phyloP scores from a whole-genome alignment of 371 early-diverging fungal genomes.

The Mortierella sp. region DNA sequence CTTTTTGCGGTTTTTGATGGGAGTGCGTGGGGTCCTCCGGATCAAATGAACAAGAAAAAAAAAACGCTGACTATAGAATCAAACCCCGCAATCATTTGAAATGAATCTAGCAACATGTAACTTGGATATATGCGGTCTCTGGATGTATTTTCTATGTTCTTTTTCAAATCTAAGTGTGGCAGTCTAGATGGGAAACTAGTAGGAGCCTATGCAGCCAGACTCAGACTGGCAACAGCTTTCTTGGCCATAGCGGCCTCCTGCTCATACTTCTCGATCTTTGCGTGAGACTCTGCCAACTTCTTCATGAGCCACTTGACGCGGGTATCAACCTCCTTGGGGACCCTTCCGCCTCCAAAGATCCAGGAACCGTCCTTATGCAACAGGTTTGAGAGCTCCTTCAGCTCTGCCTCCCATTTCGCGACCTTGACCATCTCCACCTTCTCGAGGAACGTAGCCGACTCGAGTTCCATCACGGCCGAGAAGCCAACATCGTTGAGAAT shows the following conservation, averaged over 20 bases:
- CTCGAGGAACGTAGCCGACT: constrained; percentile 73
- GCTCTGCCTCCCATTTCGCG: constrained; percentile 74
- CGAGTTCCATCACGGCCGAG: constrained; percentile 81
- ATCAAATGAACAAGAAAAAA: constrained; percentile 74
- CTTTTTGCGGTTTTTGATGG: constrained; percentile 68
- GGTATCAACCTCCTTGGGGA: constrained; percentile 63
- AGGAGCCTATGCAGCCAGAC: constrained; percentile 2
- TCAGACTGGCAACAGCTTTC: constrained; percentile 48
- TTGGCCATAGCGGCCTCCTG: constrained; percentile 61
- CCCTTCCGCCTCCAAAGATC: constrained; percentile 55
- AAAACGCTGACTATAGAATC: too few species aligned
- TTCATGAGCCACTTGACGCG: constrained; percentile 69
- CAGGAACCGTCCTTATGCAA: constrained; percentile 35
- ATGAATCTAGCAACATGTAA: too few species aligned
- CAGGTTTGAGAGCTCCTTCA: constrained; percentile 59
- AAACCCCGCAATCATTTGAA: too few species aligned
- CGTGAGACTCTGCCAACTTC: constrained; percentile 61
- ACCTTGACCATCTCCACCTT: constrained; percentile 76
- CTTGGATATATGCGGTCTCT: too few species aligned
- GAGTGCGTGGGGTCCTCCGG: constrained; percentile 75
- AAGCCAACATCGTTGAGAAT: constrained; percentile 77
- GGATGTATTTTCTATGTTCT: too few species aligned
- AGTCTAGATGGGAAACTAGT: too few species aligned
- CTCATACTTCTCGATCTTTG: constrained; percentile 64
- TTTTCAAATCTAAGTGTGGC: background rate